These are phyloP conservation scores for Pelargonium nanum DNA, from an alignment of 345 rosid genomes.

Conservation along the genomic window DNA sequence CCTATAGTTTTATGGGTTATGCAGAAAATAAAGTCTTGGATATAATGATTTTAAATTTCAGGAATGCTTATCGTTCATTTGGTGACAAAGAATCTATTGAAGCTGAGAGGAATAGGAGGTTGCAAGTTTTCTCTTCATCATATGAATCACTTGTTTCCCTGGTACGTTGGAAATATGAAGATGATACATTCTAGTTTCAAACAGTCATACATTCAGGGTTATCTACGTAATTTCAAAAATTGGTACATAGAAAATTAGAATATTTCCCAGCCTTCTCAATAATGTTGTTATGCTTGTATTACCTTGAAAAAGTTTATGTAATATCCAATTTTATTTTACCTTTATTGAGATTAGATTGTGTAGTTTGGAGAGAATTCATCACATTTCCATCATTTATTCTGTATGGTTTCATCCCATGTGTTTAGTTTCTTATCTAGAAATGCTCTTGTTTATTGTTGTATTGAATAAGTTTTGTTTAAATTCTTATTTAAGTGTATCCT, in stretches of 20 bases:
- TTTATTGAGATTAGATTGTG: no score
- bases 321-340: no score
- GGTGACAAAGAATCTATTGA: slow-evolving; percentile 62
- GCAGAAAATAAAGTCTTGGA: slow-evolving; percentile 13
- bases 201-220: background rate
- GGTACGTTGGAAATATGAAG: slow-evolving; percentile 36
- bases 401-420: background rate
- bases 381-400: no score
- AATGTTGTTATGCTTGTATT: no score
- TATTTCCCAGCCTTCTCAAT: no score
- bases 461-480: background rate
- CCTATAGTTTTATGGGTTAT: slow-evolving; percentile 4
- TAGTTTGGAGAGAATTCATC: no score
- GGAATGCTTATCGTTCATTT: slow-evolving; percentile 64
- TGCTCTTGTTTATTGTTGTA: background rate
- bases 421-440: background rate
- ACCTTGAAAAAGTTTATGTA: no score
- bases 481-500: no score
- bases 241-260: background rate
- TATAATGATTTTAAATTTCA: slow-evolving; percentile 23
- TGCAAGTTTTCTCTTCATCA: slow-evolving; percentile 61
- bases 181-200: background rate
- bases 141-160: slow-evolving; percentile 80
- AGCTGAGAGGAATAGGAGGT: slow-evolving; percentile 75
- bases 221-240: background rate